A percentile compares a stretch with the other conserved stretches of the same genome.
These are phyloP conservation scores for Fusarium ramigenum DNA, from an alignment of 2,329 filamentous ascomycete species.

Conservation along the genomic window DNA sequence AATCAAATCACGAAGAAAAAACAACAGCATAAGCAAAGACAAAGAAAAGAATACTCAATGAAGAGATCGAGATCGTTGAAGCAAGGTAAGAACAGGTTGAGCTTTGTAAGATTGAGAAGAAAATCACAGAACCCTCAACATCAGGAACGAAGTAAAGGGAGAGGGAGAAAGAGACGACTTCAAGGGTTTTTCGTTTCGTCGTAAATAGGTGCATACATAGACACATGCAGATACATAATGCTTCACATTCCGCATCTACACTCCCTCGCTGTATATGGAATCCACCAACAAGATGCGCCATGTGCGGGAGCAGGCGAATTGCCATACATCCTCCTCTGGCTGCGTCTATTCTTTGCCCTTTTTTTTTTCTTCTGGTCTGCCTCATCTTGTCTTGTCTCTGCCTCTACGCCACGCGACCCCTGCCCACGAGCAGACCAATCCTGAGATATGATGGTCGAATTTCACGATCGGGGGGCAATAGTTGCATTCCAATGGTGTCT, in stretches of 20 bases:
- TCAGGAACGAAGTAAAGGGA: conserved; percentile 8
- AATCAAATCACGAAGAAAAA: conserved; percentile 3
- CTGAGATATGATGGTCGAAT: not conserved
- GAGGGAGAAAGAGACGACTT: conserved; percentile 2
- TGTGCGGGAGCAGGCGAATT: conserved; percentile 8
- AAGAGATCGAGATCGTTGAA: not conserved
- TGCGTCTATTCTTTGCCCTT: not conserved
- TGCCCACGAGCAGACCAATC: conserved; percentile 21
- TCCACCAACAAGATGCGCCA: conserved; percentile 12
- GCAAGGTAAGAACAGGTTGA: not conserved
- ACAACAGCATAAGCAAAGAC: conserved; percentile 9
- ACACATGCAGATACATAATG: not conserved
- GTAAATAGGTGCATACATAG: not conserved
- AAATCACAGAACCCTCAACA: not conserved
- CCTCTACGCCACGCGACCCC: conserved; percentile 26
- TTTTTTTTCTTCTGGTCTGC: conserved; percentile 3
- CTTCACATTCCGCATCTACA: conserved; percentile 13
- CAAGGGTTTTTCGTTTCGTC: not conserved
- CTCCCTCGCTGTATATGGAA: conserved; percentile 18
- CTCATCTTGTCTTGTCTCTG: conserved; percentile 31
- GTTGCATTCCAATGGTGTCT: conserved; percentile 33
- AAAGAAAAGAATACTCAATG: not conserved
- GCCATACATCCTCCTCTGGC: not conserved
- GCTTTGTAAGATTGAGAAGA: conserved; percentile 4
- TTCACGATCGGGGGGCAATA: not conserved